These are phyloP conservation scores for Exophiala sideris DNA, from an alignment of 2,329 filamentous ascomycete species.

Conservation along the genomic window DNA sequence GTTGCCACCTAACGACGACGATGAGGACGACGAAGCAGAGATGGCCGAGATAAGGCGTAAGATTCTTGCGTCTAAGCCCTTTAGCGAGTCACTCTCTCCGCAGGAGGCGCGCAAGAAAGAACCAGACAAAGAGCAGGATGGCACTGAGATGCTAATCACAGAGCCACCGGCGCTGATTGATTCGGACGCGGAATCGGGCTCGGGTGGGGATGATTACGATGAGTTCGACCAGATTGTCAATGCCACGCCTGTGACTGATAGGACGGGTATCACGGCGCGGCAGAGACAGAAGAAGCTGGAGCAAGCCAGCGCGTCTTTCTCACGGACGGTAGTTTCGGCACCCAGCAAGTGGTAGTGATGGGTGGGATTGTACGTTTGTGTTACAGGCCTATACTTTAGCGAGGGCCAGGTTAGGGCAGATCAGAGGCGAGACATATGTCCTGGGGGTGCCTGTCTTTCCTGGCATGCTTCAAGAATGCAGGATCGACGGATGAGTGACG, in stretches of 20 bases:
- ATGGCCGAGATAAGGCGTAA: conserved; percentile 90
- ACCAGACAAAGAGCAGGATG: conserved; percentile 60
- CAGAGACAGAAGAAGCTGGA: conserved; percentile 54
- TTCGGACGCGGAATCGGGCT: conserved; percentile 67
- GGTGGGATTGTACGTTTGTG: too few relatives aligned
- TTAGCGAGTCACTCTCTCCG: conserved; percentile 54
- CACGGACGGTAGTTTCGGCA: conserved; percentile 47
- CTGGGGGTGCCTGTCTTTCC: too few relatives aligned
- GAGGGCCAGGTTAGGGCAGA: neutral
- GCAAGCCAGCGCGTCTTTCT: conserved; percentile 48
- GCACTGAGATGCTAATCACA: conserved; percentile 34
- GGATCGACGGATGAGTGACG: too few relatives aligned
- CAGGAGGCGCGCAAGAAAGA: conserved; percentile 31
- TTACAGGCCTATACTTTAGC: too few relatives aligned
- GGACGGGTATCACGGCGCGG: conserved; percentile 67
- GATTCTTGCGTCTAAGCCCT: conserved; percentile 88
- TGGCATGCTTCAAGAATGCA: too few relatives aligned
- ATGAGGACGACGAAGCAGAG: conserved; percentile 76
- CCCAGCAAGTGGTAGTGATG: conserved; percentile 43
- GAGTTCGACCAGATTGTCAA: conserved; percentile 92
- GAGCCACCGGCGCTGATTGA: conserved; percentile 44
- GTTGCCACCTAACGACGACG: conserved; percentile 73
- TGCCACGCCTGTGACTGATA: conserved; percentile 83
- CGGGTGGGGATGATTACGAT: conserved; percentile 60
- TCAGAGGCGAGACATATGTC: neutral